Evolutionary conservation across 164 flowering plant genomes (phyloP).

Genomic region (Magnolia kwangsiensis): DNA sequence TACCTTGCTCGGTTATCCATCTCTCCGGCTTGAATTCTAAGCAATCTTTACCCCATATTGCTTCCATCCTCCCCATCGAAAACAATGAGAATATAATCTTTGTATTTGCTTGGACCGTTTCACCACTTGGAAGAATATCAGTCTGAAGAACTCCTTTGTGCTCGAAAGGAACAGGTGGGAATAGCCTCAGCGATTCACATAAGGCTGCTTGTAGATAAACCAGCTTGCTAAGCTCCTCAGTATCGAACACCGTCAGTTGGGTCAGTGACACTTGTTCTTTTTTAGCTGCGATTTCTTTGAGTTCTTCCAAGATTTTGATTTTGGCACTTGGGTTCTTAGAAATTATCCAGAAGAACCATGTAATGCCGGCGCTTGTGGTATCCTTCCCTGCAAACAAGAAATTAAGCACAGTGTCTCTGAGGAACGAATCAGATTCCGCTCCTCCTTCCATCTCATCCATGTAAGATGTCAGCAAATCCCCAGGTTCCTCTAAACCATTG

Average conservation of each 20-base stretch:
- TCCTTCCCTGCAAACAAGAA: constrained; percentile 1
- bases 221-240: constrained; percentile 21
- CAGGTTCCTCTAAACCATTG: not conserved
- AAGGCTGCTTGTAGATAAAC: constrained; percentile 37
- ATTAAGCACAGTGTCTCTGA: not conserved
- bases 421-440: not conserved
- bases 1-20: constrained; percentile 39
- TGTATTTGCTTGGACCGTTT: not conserved
- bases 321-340: not conserved
- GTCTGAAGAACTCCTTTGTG: not conserved
- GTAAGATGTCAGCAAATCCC: constrained; percentile 12
- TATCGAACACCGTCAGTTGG: not conserved
- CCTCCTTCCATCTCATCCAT: constrained; percentile 1
- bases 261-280: not conserved
- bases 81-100: not conserved
- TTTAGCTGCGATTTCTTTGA: not conserved
- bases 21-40: not conserved
- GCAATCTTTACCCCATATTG: not conserved
- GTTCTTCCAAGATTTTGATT: not conserved
- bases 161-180: constrained; percentile 24
- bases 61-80: not conserved
- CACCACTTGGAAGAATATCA: not conserved
- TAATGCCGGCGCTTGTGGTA: not conserved
- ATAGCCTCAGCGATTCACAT: constrained; percentile 24
- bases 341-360: constrained; percentile 22